Base-by-base conservation (phyloP, 305 asterid genomes). In the Fraxinus xanthoxyloides region DNA sequence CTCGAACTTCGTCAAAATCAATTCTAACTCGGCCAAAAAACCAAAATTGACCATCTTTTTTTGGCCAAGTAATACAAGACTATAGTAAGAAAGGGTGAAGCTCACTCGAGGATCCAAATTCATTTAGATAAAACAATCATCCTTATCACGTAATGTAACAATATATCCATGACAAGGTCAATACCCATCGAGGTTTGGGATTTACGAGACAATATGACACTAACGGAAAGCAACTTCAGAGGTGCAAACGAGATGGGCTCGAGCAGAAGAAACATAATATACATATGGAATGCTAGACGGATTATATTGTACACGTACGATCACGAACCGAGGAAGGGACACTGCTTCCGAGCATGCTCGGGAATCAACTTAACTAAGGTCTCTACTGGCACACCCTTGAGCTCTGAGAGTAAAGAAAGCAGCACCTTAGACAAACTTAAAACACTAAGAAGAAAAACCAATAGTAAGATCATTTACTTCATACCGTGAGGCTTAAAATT, bases 401-500 rank as follows among this genome's bases (percentile, higher is more conserved):
- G 87, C 93, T 95, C 99, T 95, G 93, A 56, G 31, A 80, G 75
- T 40, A 79, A 85, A 67, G 48, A 79, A 72, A 26, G 69, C 75
- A 74, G 76, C 17, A 23, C 31, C 36, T 67, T 63, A 30, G 54
- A 75, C 63, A 80, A 77, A 67, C 35, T 21, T 8, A 72, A 72
- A 38, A 43, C 23, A 31, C 21, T 5, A n/a, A 10, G 17, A 15
- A 43, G 3, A 1, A 13, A 35, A 34, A 70, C 2, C 48, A 4
- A 28, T 36, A 73, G 30, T 0, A 70, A 82, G 32, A 31, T 26
- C 3, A 13, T 54, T 23, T 8, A 43, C 56, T 75, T 31, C 65
- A 74, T 91, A 96, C 99, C 98, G 6, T 92, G 97, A 84, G 98
- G 90, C 90, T 92, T 96, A 73, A 96, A 96, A 94, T 94, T 94